Conservation (phyloP, 129 eudicot species). For the Arctium minus region DNA sequence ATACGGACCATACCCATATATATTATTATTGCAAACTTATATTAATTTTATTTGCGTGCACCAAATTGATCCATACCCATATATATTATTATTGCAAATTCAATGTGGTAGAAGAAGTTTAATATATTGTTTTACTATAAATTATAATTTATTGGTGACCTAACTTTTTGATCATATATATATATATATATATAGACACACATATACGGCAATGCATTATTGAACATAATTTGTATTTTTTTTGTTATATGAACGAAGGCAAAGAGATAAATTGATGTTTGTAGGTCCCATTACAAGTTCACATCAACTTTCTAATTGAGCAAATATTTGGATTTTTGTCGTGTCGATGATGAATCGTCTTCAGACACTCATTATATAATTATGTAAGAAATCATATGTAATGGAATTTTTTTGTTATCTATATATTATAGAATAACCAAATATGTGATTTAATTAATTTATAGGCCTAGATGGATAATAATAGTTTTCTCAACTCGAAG, state of each 20-base stretch:
- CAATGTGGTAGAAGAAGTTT: background rate
- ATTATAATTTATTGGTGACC: conserved; percentile 40
- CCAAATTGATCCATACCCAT: background rate
- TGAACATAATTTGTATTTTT: conserved; percentile 1
- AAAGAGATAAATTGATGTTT: conserved; percentile 11
- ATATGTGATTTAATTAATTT: background rate
- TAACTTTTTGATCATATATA: conserved; percentile 44
- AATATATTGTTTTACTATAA: background rate
- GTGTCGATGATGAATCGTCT: conserved; percentile 40
- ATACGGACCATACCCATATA: background rate
- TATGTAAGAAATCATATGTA: background rate
- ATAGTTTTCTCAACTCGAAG: background rate
- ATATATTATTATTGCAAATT: background rate
- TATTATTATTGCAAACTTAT: background rate
- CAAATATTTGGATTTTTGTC: conserved; percentile 41
- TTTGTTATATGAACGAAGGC: conserved; percentile 20
- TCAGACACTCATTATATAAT: conserved; percentile 26
- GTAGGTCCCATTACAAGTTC: conserved; percentile 22
- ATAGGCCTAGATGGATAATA: background rate
- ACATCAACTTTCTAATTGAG: conserved; percentile 56
- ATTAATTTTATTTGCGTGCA: background rate
- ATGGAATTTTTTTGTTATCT: background rate
- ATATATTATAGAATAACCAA: background rate
- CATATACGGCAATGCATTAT: conserved; percentile 52
- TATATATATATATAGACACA: background rate